Evolutionary conservation across 768 basidiomycete species (phyloP).

Genomic region (Hypholoma sublateritium): DNA sequence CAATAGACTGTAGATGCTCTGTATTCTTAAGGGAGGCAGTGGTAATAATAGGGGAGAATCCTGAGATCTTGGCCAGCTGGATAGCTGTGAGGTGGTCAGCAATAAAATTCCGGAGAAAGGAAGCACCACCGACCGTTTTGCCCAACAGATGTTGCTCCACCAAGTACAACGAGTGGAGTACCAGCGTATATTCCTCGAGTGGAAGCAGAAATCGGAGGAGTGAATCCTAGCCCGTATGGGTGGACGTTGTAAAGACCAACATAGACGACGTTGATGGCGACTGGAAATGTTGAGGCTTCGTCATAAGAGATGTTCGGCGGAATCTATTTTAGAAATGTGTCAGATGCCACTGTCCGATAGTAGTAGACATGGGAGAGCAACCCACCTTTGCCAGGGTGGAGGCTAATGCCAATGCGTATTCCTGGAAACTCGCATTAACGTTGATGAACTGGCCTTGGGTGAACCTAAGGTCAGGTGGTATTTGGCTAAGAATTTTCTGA

Average conservation of each 20-base stretch:
- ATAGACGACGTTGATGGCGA: conserved; percentile 48
- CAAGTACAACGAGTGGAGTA: conserved; percentile 44
- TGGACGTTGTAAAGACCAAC: conserved; percentile 44
- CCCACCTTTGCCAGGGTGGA: conserved; percentile 13
- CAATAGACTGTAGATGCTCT: conserved; percentile 30
- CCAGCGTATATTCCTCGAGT: conserved; percentile 41
- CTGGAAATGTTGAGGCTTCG: conserved; percentile 47
- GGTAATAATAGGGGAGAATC: conserved; percentile 41
- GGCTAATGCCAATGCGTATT: conserved; percentile 28
- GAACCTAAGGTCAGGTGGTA: background rate
- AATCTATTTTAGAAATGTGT: conserved; percentile 29
- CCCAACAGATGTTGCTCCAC: conserved; percentile 49
- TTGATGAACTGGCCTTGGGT: conserved; percentile 36
- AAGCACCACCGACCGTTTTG: conserved; percentile 37
- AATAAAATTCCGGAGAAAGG: background rate
- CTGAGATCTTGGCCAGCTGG: conserved; percentile 39
- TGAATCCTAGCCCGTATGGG: conserved; percentile 39
- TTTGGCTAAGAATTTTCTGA: too few relatives aligned
- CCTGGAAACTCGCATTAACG: conserved; percentile 41
- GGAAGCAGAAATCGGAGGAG: conserved; percentile 34
- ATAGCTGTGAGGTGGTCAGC: conserved; percentile 15
- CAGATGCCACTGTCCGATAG: background rate
- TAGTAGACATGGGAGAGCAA: background rate
- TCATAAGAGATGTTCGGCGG: conserved; percentile 48
- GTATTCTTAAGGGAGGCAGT: conserved; percentile 33